Evolutionary conservation across 1,284 basidiomycete genomes (phyloP).

Genomic region (Veloporphyrellus conicus): DNA sequence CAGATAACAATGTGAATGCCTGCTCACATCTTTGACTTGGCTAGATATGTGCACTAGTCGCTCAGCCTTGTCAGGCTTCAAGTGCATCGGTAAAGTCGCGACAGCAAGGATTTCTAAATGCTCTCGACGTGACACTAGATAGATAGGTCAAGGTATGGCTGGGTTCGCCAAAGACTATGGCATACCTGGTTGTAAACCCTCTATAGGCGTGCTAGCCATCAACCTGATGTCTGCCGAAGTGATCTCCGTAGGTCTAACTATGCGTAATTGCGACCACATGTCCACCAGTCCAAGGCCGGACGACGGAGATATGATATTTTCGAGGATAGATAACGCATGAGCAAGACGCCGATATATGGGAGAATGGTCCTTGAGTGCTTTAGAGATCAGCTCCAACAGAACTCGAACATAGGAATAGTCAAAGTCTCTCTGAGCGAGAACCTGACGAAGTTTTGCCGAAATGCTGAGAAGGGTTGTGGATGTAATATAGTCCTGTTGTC

Average conservation of each 20-base stretch:
- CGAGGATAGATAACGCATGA: conserved; percentile 34
- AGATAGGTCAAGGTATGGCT: not conserved
- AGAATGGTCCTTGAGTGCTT: conserved; percentile 36
- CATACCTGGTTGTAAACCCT: conserved; percentile 14
- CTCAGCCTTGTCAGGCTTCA: conserved; percentile 5
- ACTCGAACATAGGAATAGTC: conserved; percentile 50
- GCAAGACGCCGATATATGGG: conserved; percentile 33
- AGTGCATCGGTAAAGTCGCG: conserved; percentile 21
- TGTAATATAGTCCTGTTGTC: conserved; percentile 18
- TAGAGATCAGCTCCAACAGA: conserved; percentile 41
- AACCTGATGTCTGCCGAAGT: conserved; percentile 19
- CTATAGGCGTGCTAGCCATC: conserved; percentile 9
- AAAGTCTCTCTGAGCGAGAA: conserved; percentile 28
- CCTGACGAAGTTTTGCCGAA: conserved; percentile 33
- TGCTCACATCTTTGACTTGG: conserved; percentile 25
- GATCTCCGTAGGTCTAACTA: conserved; percentile 10
- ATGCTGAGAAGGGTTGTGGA: conserved; percentile 37
- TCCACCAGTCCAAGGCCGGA: conserved; percentile 54
- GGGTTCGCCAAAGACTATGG: not conserved
- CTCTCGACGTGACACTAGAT: conserved; percentile 23
- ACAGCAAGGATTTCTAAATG: conserved; percentile 26
- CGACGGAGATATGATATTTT: conserved; percentile 44
- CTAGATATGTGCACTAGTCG: conserved; percentile 17
- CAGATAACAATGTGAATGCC: not conserved
- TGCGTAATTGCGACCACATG: conserved; percentile 49